phyloP scores from a whole-genome alignment of 495 filamentous ascomycete genomes.

The Xylaria venustula region DNA sequence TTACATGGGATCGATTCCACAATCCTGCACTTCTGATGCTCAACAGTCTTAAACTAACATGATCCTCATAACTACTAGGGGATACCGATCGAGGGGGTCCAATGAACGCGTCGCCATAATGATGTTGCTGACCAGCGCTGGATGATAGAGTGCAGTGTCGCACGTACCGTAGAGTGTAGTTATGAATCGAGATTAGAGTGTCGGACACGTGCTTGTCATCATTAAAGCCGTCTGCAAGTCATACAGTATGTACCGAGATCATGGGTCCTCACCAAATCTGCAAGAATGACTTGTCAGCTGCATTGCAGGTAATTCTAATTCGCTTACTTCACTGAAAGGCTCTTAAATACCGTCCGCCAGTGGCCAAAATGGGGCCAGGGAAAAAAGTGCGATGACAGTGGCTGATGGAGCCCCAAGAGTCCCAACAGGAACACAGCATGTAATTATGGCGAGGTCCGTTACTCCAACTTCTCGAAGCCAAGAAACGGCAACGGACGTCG shows the following conservation, averaged over 20 bases:
- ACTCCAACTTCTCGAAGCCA: not conserved
- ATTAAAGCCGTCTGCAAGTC: conserved; percentile 9
- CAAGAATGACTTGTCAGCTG: not conserved
- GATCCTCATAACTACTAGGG: not conserved
- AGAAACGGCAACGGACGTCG: not conserved
- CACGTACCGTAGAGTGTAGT: not conserved
- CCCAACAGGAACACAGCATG: not conserved
- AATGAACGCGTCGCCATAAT: not conserved
- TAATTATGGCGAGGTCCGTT: not conserved
- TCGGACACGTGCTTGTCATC: not conserved
- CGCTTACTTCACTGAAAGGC: too few relatives aligned
- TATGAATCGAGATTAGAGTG: not conserved
- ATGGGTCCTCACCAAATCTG: not conserved
- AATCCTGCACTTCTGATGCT: not conserved
- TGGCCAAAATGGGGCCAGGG: too few relatives aligned
- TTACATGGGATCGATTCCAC: not conserved
- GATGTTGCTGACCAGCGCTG: conserved; percentile 3
- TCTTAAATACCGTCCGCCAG: too few relatives aligned
- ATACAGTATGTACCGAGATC: not conserved
- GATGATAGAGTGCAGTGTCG: not conserved
- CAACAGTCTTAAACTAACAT: conserved; percentile 1
- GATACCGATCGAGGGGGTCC: not conserved
- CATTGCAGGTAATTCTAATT: not conserved
- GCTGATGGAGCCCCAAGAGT: not conserved
- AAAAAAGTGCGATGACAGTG: not conserved